Conservation (phyloP, 805 yeast genomes). For the Cyberlindnera lachancei region DNA sequence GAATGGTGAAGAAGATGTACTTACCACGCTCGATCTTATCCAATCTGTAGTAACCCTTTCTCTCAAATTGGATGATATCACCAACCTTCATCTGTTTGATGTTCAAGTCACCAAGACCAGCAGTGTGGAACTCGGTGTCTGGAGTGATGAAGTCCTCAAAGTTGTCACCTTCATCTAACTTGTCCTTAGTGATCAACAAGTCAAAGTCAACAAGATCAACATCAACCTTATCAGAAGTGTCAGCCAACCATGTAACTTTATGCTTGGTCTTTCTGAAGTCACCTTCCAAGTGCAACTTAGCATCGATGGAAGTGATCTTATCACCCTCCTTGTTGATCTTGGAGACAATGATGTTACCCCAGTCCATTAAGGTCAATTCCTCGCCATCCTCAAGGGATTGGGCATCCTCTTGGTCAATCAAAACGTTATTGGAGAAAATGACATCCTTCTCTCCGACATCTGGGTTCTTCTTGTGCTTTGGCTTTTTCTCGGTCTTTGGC, state of each 20-base stretch:
- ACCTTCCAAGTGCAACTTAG: conserved; percentile 83
- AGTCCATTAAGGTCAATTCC: conserved; percentile 96
- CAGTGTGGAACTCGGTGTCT: conserved; percentile 73
- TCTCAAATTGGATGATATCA: conserved; percentile 88
- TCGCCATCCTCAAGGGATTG: conserved; percentile 71
- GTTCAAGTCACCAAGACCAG: conserved; percentile 76
- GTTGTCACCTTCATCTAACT: conserved; percentile 88
- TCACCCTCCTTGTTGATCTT: conserved; percentile 58
- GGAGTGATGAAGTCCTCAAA: conserved; percentile 89
- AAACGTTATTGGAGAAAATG: conserved; percentile 50
- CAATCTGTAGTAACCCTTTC: conserved; percentile 91
- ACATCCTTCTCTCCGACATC: conserved; percentile 83
- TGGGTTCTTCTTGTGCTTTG: conserved; percentile 93
- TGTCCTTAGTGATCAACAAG: conserved; percentile 91
- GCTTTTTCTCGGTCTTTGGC: conserved; percentile 61
- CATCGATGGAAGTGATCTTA: conserved; percentile 56
- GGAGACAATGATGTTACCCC: conserved; percentile 90
- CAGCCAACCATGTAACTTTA: conserved; percentile 92
- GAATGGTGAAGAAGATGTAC: conserved; percentile 83
- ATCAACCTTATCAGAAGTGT: conserved; percentile 60
- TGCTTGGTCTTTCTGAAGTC: conserved; percentile 95
- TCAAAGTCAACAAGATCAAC: conserved; percentile 88
- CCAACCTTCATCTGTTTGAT: conserved; percentile 72
- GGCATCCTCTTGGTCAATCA: conserved; percentile 85
- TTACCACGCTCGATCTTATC: conserved; percentile 56